A percentile compares a stretch with the other conserved stretches of the same genome.
phyloP scores from a whole-genome alignment of 1,139 yeast genomes.

The Sugiyamaella xylanicola region DNA sequence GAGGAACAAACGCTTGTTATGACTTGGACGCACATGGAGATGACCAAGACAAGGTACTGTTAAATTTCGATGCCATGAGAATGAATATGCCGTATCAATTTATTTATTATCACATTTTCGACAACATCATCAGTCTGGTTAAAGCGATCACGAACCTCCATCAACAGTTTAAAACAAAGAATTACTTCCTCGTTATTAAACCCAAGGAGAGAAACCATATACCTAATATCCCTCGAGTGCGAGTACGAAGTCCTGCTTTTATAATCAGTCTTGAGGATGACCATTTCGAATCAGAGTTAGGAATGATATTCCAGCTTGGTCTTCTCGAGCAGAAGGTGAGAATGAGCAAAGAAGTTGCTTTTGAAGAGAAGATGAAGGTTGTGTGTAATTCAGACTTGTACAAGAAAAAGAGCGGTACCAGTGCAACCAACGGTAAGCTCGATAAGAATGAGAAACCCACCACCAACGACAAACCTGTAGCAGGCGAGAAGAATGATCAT shows the following conservation, averaged over 20 bases:
- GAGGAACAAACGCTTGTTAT: conserved; percentile 34
- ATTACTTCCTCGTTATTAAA: conserved; percentile 45
- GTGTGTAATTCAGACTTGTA: conserved; percentile 9
- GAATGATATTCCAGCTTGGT: conserved; percentile 77
- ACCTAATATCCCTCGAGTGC: conserved; percentile 54
- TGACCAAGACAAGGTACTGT: conserved; percentile 29
- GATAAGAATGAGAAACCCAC: conserved; percentile 4
- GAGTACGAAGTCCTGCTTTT: conserved; percentile 52
- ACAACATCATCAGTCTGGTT: conserved; percentile 60
- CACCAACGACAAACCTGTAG: background rate
- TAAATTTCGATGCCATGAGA: conserved; percentile 42
- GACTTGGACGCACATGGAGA: conserved; percentile 22
- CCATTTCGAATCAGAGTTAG: conserved; percentile 79
- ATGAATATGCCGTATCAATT: conserved; percentile 60
- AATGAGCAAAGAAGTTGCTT: conserved; percentile 56
- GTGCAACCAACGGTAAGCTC: background rate
- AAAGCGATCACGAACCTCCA: conserved; percentile 61
- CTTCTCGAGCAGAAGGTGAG: conserved; percentile 68
- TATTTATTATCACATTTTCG: conserved; percentile 65
- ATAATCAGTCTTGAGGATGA: conserved; percentile 70
- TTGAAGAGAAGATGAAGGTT: conserved; percentile 48
- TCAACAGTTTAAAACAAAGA: conserved; percentile 52
- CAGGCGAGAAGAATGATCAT: background rate
- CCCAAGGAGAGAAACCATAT: conserved; percentile 42
- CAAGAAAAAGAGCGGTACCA: background rate